Evolutionary conservation across 2,329 filamentous ascomycete species (phyloP), one percentile per base, ranked within the genome.

Genomic region (Aspergillus tanneri): DNA sequence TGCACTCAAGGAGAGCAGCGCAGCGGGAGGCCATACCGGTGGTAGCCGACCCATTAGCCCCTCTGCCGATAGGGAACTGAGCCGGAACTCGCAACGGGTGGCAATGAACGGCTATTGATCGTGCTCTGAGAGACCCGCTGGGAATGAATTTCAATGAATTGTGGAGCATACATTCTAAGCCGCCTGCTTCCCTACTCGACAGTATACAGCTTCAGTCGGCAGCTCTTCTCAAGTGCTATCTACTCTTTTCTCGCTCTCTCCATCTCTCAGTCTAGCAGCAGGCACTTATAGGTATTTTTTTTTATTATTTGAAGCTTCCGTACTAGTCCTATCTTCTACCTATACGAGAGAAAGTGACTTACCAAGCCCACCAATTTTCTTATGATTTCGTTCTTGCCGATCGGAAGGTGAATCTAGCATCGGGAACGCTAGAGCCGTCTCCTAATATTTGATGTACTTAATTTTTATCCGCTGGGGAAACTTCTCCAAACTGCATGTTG

Each of bases 51-150:
- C 93, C 67, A 99, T 99, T 79, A 95, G 89, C 71, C 93, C 93
- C 52, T 82, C 90, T 53, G 92, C 93, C 48, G 93, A 99, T 60
- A 85, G 93, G 59, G 93, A 99, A 76, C 77, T 99, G 66, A 97
- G 92, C 87, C 85, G 92, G 72, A 90, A 87, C 82, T 96, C 91
- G 62, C 91, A 97, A 80, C 85, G 93, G 71, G 89, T 93, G 85
- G 95, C 90, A 60, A 95, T 97, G 90, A 99, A 97, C 76, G 93
- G 93, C 73, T 96, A 97, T 80, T 96, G 91, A 69, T 42, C 34
- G 16, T 19, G 23, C 12, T 19, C 35, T 32, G 46, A 37, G 41
- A 50, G 44, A 19, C 46, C 40, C 42, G 37, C 49, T 47, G 42
- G 43, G 43, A 35, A 54, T 50, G 49, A 41, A 49, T 41, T 43